A percentile compares a stretch with the other conserved stretches of the same genome.
phyloP scores from a whole-genome alignment of 192 early-diverging fungal species.

The Funneliformis mosseae region DNA sequence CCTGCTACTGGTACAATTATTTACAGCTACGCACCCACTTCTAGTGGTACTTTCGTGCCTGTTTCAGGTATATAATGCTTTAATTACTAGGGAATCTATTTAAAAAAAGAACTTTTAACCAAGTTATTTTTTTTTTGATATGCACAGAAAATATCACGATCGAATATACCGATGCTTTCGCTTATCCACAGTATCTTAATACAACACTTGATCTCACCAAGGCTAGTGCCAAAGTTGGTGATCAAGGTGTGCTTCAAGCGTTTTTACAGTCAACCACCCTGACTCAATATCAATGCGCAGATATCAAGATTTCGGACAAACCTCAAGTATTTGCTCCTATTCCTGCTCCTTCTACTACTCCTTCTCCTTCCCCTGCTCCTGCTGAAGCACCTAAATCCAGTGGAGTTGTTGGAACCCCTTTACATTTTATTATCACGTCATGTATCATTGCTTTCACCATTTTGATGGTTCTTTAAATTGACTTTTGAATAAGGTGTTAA shows the following conservation, averaged over 20 bases:
- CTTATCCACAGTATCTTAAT: too few relatives aligned
- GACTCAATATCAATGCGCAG: slow-evolving; percentile 5
- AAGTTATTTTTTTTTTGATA: neutral
- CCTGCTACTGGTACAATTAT: neutral
- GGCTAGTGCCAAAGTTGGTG: neutral
- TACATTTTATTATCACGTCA: too few relatives aligned
- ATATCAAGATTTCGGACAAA: neutral
- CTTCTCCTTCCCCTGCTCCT: too few relatives aligned
- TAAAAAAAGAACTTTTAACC: neutral
- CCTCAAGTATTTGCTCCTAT: too few relatives aligned
- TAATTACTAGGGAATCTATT: neutral
- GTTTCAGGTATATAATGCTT: neutral
- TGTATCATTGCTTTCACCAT: too few relatives aligned
- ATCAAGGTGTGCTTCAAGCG: slow-evolving; percentile 13
- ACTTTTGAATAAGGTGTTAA: too few relatives aligned
- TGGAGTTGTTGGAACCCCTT: too few relatives aligned
- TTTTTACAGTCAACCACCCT: too few relatives aligned
- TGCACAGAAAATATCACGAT: neutral
- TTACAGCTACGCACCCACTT: neutral
- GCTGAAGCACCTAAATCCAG: too few relatives aligned
- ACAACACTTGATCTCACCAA: neutral
- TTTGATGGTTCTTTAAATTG: too few relatives aligned
- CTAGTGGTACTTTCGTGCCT: neutral
- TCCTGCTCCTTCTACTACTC: too few relatives aligned
- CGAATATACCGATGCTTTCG: neutral